A percentile compares a stretch with the other conserved stretches of the same genome.
Conservation (phyloP, 1,284 basidiomycete species). For the Tranzscheliella williamsii region DNA sequence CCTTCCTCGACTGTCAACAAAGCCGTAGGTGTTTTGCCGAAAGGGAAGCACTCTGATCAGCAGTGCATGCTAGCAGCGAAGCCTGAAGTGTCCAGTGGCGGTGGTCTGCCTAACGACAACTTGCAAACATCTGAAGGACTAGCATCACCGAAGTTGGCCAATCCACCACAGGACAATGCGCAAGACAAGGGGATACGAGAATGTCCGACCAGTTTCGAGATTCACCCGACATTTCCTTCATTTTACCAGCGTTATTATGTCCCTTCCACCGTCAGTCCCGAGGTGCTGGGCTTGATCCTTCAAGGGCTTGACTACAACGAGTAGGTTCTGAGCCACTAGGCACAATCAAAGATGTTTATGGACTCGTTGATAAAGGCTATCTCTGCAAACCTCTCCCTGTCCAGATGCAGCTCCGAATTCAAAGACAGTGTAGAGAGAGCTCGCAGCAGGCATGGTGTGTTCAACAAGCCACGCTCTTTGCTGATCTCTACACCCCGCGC, state of each 20-base stretch:
- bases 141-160: too few relatives aligned
- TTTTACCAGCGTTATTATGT: conserved; percentile 34
- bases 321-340: conserved; percentile 6
- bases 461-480: conserved; percentile 28
- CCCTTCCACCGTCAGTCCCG: conserved; percentile 28
- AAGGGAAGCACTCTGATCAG: too few relatives aligned
- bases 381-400: not conserved
- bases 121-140: too few relatives aligned
- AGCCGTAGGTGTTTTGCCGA: too few relatives aligned
- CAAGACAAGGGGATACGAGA: too few relatives aligned
- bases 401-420: not conserved
- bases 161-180: too few relatives aligned
- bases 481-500: conserved; percentile 48
- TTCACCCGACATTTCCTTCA: conserved; percentile 18
- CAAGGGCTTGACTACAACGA: conserved; percentile 3
- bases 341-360: not conserved
- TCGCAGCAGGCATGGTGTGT: conserved; percentile 1
- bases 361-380: not conserved
- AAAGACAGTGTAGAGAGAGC: not conserved
- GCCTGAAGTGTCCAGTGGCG: too few relatives aligned
- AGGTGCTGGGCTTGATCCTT: conserved; percentile 21
- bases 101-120: too few relatives aligned
- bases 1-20: too few relatives aligned
- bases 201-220: too few relatives aligned
- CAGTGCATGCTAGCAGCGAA: too few relatives aligned